These are phyloP conservation scores for Ophiocytium majus DNA, from an alignment of 352 stramenopile genomes.

Conservation along the genomic window DNA sequence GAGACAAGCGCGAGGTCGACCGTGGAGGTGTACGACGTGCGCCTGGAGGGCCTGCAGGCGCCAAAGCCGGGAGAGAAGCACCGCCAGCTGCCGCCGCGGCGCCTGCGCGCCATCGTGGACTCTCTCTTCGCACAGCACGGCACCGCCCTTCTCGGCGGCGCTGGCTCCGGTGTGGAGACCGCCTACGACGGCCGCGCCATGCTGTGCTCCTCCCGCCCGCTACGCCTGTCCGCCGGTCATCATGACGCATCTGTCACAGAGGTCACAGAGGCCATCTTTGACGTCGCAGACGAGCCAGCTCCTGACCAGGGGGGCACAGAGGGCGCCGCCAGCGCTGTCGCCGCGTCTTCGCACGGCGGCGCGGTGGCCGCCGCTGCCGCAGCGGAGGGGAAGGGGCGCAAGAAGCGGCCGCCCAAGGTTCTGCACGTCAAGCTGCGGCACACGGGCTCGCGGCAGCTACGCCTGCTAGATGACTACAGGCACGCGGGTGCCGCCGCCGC, in stretches of 20 bases:
- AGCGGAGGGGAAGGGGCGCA: too few species aligned
- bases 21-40: slow-evolving; percentile 50
- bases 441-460: too few species aligned
- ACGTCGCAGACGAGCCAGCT: neutral
- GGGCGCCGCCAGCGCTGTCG: neutral
- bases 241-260: too few species aligned
- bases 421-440: too few species aligned
- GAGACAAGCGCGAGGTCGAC: slow-evolving; percentile 34
- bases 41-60: slow-evolving; percentile 47
- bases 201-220: neutral
- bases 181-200: neutral
- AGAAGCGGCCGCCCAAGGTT: too few species aligned
- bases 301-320: neutral
- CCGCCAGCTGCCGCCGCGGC: neutral
- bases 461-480: too few species aligned
- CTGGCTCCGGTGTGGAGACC: neutral
- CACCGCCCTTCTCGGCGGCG: neutral
- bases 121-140: neutral
- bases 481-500: too few species aligned
- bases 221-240: too few species aligned
- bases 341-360: neutral
- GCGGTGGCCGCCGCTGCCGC: neutral
- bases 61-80: slow-evolving; percentile 28
- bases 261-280: neutral
- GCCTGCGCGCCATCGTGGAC: neutral